Evolutionary conservation across 2,329 filamentous ascomycete genomes (phyloP), one percentile per base, ranked within the genome.

Genomic region (Blumeria hordei): DNA sequence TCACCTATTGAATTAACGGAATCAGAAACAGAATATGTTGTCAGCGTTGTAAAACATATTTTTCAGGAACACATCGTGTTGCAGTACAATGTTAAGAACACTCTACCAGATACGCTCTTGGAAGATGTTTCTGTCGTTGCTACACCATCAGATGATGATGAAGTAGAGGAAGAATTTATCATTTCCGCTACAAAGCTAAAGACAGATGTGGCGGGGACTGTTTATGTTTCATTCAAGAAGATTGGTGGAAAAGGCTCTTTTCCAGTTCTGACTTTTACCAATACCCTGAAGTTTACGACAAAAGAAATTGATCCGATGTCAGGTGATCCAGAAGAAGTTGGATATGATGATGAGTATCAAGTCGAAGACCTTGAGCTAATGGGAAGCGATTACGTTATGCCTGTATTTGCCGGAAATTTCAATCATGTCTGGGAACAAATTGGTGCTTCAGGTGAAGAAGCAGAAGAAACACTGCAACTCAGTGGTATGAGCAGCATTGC

Each of bases 31-130:
- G 92, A 98, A 69, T 98, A 98, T 63, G 88, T 95, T 53, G 92
- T 98, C 58, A 81, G 77, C 37, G 81, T 92, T 21, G 78, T 95
- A 69, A 98, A 98, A 74, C 92, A 98, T 67, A 80, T 98, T 64
- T 98, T 95, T 80, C 94, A 94, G 71, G 86, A 94, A 67, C 86
- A 96, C 65, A 74, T 98, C 64, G 90, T 98, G 36, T 72, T 98
- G 55, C 92, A 98, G 66, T 98, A 92, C 68, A 86, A 96, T 66
- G 81, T 98, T 68, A 96, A 94, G 75, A 98, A 98, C 72, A 98
- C 92, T 2, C 75, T 98, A 10, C 83, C 86, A 11, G 86, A 88
- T 58, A 94, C 88, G 14, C 78, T 98, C 33, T 74, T 96, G 36
- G 87, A 94, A 66, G 86, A 94, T 59, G 87, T 94, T 14, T 87